Percentiles rank a stretch among this genome's conserved stretches.
Evolutionary conservation across 78 protist species (phyloP).

Genomic region (Cavenderia fasciculata): DNA sequence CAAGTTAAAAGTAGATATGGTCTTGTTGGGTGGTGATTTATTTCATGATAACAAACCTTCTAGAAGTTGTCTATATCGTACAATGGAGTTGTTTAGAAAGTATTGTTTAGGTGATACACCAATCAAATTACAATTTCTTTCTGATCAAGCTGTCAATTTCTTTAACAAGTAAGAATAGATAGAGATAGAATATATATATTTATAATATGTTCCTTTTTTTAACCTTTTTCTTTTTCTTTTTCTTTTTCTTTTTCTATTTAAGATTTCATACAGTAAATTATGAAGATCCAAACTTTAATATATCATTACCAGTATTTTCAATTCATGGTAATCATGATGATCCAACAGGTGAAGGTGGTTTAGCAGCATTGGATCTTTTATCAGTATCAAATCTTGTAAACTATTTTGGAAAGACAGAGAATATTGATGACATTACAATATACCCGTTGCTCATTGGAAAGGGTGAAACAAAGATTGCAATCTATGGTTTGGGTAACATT

Average conservation of each 20-base stretch:
- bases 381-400: slow-evolving; percentile 88
- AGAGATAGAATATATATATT: too few species aligned
- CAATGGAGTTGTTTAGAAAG: slow-evolving; percentile 89
- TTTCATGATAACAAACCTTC: slow-evolving; percentile 99
- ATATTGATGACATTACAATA: slow-evolving; percentile 85
- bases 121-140: slow-evolving; percentile 58
- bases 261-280: slow-evolving; percentile 88
- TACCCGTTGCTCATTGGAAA: slow-evolving; percentile 91
- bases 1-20: slow-evolving; percentile 89
- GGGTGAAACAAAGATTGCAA: slow-evolving; percentile 90
- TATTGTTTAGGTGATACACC: slow-evolving; percentile 91
- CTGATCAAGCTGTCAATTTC: slow-evolving; percentile 73
- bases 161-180: slow-evolving; percentile 17
- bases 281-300: slow-evolving; percentile 96
- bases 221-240: background rate
- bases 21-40: slow-evolving; percentile 98
- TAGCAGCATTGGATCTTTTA: slow-evolving; percentile 93
- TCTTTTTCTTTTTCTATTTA: background rate
- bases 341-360: slow-evolving; percentile 95
- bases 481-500: slow-evolving; percentile 97
- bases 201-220: background rate
- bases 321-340: slow-evolving; percentile 99
- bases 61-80: slow-evolving; percentile 77
- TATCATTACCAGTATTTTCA: slow-evolving; percentile 96
- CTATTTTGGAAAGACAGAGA: slow-evolving; percentile 93